These are phyloP conservation scores for Pseudomassariella vexata DNA, from an alignment of 2,329 filamentous ascomycete species.

Conservation along the genomic window DNA sequence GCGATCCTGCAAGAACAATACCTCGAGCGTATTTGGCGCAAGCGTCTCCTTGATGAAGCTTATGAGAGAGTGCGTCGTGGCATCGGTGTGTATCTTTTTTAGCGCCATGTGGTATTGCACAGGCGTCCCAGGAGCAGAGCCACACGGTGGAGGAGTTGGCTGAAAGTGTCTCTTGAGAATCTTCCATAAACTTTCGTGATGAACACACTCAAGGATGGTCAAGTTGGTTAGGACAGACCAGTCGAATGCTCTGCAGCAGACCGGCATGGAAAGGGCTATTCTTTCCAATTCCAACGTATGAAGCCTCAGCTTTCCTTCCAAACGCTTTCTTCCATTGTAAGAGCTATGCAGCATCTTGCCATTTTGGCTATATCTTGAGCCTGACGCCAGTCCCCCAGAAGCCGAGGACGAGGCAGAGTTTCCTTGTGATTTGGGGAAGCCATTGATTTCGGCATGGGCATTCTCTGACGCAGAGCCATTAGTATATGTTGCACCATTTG, in stretches of 20 bases:
- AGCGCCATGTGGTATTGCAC: constrained; percentile 59
- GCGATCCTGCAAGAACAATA: constrained; percentile 68
- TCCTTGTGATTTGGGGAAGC: background rate
- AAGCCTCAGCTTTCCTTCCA: constrained; percentile 58
- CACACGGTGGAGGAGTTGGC: constrained; percentile 29
- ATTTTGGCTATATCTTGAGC: background rate
- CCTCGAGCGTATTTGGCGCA: constrained; percentile 73
- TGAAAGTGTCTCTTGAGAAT: constrained; percentile 58
- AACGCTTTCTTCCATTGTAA: constrained; percentile 27
- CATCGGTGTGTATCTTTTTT: constrained; percentile 71
- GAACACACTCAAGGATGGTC: constrained; percentile 67
- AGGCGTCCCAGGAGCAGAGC: constrained; percentile 24
- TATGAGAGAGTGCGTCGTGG: constrained; percentile 62
- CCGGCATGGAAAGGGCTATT: constrained; percentile 64
- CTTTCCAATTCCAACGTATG: constrained; percentile 71
- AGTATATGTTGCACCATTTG: background rate
- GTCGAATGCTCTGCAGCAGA: constrained; percentile 66
- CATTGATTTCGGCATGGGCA: background rate
- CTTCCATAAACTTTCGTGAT: constrained; percentile 72
- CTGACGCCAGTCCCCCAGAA: background rate
- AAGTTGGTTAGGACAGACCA: constrained; percentile 67
- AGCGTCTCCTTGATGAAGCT: constrained; percentile 72
- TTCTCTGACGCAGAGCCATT: background rate
- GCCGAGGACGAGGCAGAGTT: background rate
- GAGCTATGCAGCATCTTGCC: background rate